Evolutionary conservation across 768 basidiomycete genomes (phyloP).

Genomic region (Tephrocybe sp.): DNA sequence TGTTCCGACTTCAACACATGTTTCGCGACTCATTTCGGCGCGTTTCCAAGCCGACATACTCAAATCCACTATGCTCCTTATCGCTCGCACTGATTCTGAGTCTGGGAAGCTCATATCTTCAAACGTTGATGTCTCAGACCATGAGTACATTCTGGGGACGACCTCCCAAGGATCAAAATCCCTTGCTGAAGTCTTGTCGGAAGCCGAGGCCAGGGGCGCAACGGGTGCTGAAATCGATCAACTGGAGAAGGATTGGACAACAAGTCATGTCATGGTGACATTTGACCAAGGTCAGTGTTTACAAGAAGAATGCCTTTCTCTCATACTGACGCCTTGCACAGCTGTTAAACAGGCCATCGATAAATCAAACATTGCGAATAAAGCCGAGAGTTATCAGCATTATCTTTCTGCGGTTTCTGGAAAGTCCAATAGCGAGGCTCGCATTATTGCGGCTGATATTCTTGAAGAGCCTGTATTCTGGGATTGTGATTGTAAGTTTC

Average conservation of each 20-base stretch:
- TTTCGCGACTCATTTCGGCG: slow-evolving; percentile 80
- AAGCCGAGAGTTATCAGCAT: slow-evolving; percentile 52
- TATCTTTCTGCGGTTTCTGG: slow-evolving; percentile 61
- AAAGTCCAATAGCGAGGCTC: slow-evolving; percentile 73
- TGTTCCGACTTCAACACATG: slow-evolving; percentile 86
- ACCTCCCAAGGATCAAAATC: slow-evolving; percentile 44
- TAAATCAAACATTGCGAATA: slow-evolving; percentile 47
- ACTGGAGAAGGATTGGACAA: slow-evolving; percentile 78
- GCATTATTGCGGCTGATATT: slow-evolving; percentile 72
- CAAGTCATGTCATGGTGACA: slow-evolving; percentile 66
- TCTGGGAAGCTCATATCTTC: slow-evolving; percentile 83
- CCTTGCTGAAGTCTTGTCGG: slow-evolving; percentile 69
- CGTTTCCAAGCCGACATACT: slow-evolving; percentile 92
- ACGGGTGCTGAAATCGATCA: slow-evolving; percentile 68
- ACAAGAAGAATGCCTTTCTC: not conserved
- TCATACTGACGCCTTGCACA: slow-evolving; percentile 22
- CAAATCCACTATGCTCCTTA: slow-evolving; percentile 83
- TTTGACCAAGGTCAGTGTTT: slow-evolving; percentile 73
- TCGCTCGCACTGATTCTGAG: slow-evolving; percentile 92
- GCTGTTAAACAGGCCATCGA: slow-evolving; percentile 62
- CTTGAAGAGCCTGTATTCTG: slow-evolving; percentile 73
- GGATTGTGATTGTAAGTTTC: slow-evolving; percentile 83
- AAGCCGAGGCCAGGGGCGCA: slow-evolving; percentile 64
- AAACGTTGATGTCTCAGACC: slow-evolving; percentile 80
- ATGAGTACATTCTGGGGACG: slow-evolving; percentile 74